Conservation (phyloP, 2,329 filamentous ascomycete genomes). For the Colletotrichum lini region DNA sequence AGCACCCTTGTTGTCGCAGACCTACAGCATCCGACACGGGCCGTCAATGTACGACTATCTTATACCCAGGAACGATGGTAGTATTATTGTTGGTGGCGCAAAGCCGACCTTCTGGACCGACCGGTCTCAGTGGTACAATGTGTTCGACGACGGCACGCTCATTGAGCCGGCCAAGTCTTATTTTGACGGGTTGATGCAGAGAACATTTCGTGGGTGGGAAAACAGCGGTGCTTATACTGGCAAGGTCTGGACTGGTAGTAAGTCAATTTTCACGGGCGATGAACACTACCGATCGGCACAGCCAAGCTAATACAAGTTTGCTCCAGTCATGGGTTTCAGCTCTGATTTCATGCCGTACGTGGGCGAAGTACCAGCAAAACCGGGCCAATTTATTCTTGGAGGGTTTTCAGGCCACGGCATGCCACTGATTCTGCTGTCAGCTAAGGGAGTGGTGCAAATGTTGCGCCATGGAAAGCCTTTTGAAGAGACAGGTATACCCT, state of each 20-base stretch:
- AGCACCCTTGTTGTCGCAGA: constrained; percentile 57
- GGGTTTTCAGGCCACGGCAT: too few species aligned
- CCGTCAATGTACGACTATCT: constrained; percentile 76
- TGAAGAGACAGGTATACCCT: too few species aligned
- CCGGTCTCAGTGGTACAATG: constrained; percentile 59
- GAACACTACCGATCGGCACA: too few species aligned
- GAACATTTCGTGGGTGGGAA: constrained; percentile 65
- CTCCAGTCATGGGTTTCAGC: constrained; percentile 56
- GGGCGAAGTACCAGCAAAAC: constrained; percentile 55
- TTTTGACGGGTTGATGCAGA: constrained; percentile 65
- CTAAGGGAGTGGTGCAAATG: too few species aligned
- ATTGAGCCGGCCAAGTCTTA: constrained; percentile 60
- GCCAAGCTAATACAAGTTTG: too few species aligned
- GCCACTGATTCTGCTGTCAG: too few species aligned
- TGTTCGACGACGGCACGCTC: constrained; percentile 58
- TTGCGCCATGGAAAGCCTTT: too few species aligned
- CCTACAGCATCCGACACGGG: constrained; percentile 73
- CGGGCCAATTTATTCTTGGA: too few species aligned
- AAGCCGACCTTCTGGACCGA: constrained; percentile 51
- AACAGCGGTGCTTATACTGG: constrained; percentile 52
- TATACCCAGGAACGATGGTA: constrained; percentile 67
- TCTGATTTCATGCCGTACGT: constrained; percentile 59
- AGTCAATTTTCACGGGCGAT: too few species aligned
- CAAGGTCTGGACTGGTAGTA: constrained; percentile 52
- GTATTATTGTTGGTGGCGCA: constrained; percentile 49